Base-by-base conservation (phyloP, 306 rosid species). In the Quercus rubra region DNA sequence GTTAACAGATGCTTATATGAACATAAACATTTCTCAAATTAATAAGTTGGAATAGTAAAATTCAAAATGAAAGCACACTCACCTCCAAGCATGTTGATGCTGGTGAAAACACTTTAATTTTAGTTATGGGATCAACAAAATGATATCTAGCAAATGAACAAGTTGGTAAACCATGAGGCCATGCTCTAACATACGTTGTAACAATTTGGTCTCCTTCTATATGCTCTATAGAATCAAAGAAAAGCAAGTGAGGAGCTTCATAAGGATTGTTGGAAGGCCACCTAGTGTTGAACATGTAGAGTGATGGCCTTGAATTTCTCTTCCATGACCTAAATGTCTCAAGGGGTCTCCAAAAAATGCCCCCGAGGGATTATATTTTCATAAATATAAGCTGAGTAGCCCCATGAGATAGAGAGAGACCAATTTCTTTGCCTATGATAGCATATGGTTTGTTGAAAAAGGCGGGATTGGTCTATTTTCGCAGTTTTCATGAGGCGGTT, bases 381-480 rank as follows among this genome's bases (percentile, higher is more conserved):
- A 1, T 87, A 87, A 10, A 87, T 78, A 18, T 87, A 86, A 12
- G 81, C 74, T 1, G 93, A 87, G 64, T 89, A 89, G 5, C 93
- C 91, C 91, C 89, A 85, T 19, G 93, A 79, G 38, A 87, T 21
- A 1, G 93, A 89, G 76, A 89, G 61, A 2, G 84, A 77, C 93
- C 93, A 89, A 2, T 79, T 83, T 69, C 25, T 85, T 9, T 85
- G 79, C 13, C 78, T 79, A 73, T 87, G 84, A 76, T 89, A 81
- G 75, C 93, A 89, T 1, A 85, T 87, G 12, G 89, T 83, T 55
- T 89, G 93, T 7, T 89, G 93, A 1, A 89, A 82, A 0, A 87
- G 71, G 6, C 93, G 89, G 0, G 89, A 83, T 0, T 74, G 85
- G 74, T 85, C 89, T 0, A 35, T n/a, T 46, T 84, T 78, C 0